These are phyloP conservation scores for Clitopilus hobsonii DNA, from an alignment of 768 basidiomycete genomes.

Conservation along the genomic window DNA sequence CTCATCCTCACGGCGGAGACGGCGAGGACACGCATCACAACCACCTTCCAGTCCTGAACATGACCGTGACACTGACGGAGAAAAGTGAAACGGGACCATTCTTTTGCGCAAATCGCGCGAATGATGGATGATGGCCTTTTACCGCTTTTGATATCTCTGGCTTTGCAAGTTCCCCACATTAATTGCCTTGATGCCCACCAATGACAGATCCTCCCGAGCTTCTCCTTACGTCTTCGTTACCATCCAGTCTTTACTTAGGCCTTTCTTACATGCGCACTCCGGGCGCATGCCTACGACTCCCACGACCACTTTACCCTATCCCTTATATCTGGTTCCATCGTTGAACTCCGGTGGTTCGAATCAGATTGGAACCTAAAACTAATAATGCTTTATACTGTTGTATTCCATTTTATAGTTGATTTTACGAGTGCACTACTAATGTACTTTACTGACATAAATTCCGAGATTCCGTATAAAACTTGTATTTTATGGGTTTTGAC, in stretches of 20 bases:
- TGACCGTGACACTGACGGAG: conserved; percentile 26
- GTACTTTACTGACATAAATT: conserved; percentile 1
- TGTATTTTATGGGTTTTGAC: conserved; percentile 7
- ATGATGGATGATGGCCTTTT: conserved; percentile 11
- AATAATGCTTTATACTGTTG: neutral
- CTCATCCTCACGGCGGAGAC: conserved; percentile 9
- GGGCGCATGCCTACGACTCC: conserved; percentile 46
- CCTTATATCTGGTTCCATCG: conserved; percentile 13
- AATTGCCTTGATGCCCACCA: conserved; percentile 29
- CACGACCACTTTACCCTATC: conserved; percentile 39
- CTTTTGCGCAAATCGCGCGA: conserved; percentile 9
- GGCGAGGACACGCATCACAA: conserved; percentile 12
- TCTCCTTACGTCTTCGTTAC: conserved; percentile 48
- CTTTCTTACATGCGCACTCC: conserved; percentile 39
- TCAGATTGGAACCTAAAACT: conserved; percentile 1
- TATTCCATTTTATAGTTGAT: neutral
- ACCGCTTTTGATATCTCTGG: conserved; percentile 17
- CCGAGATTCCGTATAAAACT: neutral
- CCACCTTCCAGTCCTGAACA: conserved; percentile 28
- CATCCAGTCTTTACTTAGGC: conserved; percentile 40
- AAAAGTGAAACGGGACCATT: conserved; percentile 16
- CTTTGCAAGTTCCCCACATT: conserved; percentile 37
- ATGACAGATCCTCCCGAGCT: conserved; percentile 36
- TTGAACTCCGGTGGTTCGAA: conserved; percentile 7
- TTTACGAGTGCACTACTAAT: conserved; percentile 1